Evolutionary conservation across 2,329 filamentous ascomycete genomes (phyloP), one percentile per base, ranked within the genome.

Genomic region (Rutstroemia sp.): DNA sequence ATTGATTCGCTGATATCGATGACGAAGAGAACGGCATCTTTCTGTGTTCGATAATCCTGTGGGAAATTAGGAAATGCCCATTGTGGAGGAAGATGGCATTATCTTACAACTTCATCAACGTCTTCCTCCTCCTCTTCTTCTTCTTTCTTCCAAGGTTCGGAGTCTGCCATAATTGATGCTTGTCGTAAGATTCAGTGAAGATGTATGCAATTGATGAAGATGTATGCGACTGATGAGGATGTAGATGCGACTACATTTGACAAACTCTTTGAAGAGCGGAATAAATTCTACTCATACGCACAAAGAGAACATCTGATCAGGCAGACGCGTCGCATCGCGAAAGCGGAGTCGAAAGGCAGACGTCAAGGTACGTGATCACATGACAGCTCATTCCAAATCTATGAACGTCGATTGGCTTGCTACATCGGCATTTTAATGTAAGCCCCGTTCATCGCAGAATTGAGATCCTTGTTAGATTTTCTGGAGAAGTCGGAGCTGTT

Each of bases 1-100:
- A 97, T 99, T 0, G 90, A 91, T 39, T 83, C 74, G 77, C 88
- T 96, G 68, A 97, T 79, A 66, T 97, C 88, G 66, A 99, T 96
- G 14, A 91, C 92, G 70, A 99, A 92, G 23, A 99, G 79, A n/a
- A 97, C 82, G n/a, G 94, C 94, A 83, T 99, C 94, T 74, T 96
- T 96, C 69, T 92, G 86, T 0, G 87, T 80, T 75, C 92, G 95
- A 76, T 94, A 99, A 71, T 84, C 86, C 90, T 92, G 10, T 44
- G 50, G 25, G 25, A 10, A 8, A 16, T 55, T 25, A 44, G 4
- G 34, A 16, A 25, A 18, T 18, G 50, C 5, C 16, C 10, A 18
- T 5, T 30, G 23, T 9, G 0, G 16, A 25, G 25, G 65, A 19
- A 67, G 62, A 44, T 25, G 18, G 23, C 5, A n/a, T 8, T 42